phyloP scores from a whole-genome alignment of 495 filamentous ascomycete species.

The Lindgomyces ingoldianus region DNA sequence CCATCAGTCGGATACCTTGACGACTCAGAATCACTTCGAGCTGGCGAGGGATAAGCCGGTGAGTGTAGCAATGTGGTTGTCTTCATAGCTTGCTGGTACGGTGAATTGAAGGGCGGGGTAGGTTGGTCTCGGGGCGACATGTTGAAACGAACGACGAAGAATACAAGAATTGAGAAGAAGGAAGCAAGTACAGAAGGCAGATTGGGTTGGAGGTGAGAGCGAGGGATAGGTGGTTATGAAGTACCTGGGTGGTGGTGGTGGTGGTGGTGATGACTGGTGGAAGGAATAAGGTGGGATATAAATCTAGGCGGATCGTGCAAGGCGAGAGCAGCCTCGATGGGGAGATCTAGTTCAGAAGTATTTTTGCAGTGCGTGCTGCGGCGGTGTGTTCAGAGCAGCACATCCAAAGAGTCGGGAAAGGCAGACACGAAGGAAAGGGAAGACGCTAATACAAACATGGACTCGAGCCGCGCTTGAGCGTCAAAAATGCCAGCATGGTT shows the following conservation, averaged over 20 bases:
- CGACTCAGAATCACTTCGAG: slow-evolving; percentile 30
- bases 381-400: slow-evolving; percentile 29
- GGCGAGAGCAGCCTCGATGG: slow-evolving; percentile 1
- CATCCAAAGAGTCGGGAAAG: slow-evolving; percentile 24
- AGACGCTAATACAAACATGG: slow-evolving; percentile 7
- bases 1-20: slow-evolving; percentile 30
- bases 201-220: neutral
- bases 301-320: neutral
- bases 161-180: neutral
- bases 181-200: neutral
- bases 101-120: slow-evolving; percentile 35
- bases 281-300: slow-evolving; percentile 16
- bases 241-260: neutral
- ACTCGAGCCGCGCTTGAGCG: slow-evolving; percentile 2
- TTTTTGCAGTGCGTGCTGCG: slow-evolving; percentile 28
- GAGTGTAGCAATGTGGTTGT: slow-evolving; percentile 20
- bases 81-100: slow-evolving; percentile 33
- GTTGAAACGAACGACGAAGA: neutral
- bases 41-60: slow-evolving; percentile 34
- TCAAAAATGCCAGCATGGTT: neutral
- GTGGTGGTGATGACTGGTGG: neutral
- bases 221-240: neutral
- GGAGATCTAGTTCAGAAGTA: slow-evolving; percentile 7
- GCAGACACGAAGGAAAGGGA: slow-evolving; percentile 24
- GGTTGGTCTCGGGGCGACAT: slow-evolving; percentile 26